Conservation (phyloP, 2,329 filamentous ascomycete species). For the Colletotrichum caudatum region DNA sequence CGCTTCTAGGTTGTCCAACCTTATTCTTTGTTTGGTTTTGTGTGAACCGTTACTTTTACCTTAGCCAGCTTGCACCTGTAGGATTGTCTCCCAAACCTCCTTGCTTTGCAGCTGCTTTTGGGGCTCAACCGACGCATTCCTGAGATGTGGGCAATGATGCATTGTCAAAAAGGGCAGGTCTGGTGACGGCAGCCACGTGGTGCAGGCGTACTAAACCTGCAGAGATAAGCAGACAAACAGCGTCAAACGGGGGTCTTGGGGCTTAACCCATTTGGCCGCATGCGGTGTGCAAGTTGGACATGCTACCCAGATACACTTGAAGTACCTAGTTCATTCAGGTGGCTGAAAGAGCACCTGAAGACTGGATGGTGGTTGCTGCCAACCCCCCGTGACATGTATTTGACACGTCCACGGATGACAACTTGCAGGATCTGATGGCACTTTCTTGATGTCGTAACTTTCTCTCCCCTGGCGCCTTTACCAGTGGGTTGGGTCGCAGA, state of each 20-base stretch:
- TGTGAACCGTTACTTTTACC: conserved; percentile 7
- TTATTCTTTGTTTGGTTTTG: conserved; percentile 14
- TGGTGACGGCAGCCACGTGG: conserved; percentile 33
- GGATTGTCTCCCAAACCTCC: not conserved
- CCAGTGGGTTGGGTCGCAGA: not conserved
- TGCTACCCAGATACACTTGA: not conserved
- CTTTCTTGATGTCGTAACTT: not conserved
- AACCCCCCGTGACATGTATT: conserved; percentile 4
- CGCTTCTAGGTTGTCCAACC: conserved; percentile 7
- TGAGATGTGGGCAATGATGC: conserved; percentile 1
- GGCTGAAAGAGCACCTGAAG: conserved; percentile 1
- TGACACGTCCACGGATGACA: not conserved
- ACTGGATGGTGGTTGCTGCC: not conserved
- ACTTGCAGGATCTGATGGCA: not conserved
- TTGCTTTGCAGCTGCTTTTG: not conserved
- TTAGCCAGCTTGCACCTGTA: not conserved
- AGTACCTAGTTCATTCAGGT: conserved; percentile 12
- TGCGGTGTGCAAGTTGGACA: conserved; percentile 3
- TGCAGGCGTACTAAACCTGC: conserved; percentile 16
- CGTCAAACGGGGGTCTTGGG: not conserved
- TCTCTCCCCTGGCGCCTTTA: not conserved
- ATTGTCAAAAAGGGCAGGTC: conserved; percentile 4
- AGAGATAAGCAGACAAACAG: conserved; percentile 1
- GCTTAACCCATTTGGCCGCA: conserved; percentile 1
- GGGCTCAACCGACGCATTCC: conserved; percentile 30